Evolutionary conservation across 2,329 filamentous ascomycete genomes (phyloP).

Genomic region (Tolypocladium tropicale): DNA sequence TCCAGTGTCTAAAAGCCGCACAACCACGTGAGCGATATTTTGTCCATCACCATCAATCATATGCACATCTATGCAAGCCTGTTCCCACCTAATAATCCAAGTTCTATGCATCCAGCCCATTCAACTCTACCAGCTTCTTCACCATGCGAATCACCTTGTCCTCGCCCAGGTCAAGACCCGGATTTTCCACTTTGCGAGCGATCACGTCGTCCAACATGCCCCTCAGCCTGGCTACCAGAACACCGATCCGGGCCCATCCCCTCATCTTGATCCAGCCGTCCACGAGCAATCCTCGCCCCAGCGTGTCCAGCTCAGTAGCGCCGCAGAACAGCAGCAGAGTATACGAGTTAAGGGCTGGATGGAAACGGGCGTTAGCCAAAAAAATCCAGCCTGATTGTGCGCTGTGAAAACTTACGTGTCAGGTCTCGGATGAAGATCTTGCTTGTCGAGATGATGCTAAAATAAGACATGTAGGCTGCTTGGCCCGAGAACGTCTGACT

Average conservation of each 20-base stretch:
- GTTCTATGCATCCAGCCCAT: slow-evolving; percentile 65
- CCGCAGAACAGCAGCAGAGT: slow-evolving; percentile 83
- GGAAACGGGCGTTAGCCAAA: background rate
- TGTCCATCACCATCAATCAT: background rate
- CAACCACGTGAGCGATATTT: background rate
- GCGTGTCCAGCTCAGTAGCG: slow-evolving; percentile 72
- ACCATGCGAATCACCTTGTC: slow-evolving; percentile 69
- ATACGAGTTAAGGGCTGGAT: slow-evolving; percentile 73
- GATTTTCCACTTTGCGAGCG: slow-evolving; percentile 69
- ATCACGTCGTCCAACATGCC: slow-evolving; percentile 81
- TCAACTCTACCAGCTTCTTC: slow-evolving; percentile 72
- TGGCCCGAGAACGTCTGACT: slow-evolving; percentile 67
- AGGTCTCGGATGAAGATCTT: slow-evolving; percentile 89
- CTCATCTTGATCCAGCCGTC: slow-evolving; percentile 82
- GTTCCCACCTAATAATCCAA: background rate
- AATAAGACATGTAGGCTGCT: slow-evolving; percentile 77
- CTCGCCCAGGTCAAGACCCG: slow-evolving; percentile 45
- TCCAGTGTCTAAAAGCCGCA: background rate
- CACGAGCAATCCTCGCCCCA: slow-evolving; percentile 77
- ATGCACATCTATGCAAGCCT: background rate
- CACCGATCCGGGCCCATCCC: slow-evolving; percentile 91
- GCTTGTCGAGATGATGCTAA: slow-evolving; percentile 80
- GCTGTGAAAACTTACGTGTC: slow-evolving; percentile 55
- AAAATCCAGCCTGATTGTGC: too few relatives aligned
- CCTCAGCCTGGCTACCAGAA: slow-evolving; percentile 72